Base-by-base conservation (phyloP, 768 basidiomycete genomes). In the Leccinum truebloodii region DNA sequence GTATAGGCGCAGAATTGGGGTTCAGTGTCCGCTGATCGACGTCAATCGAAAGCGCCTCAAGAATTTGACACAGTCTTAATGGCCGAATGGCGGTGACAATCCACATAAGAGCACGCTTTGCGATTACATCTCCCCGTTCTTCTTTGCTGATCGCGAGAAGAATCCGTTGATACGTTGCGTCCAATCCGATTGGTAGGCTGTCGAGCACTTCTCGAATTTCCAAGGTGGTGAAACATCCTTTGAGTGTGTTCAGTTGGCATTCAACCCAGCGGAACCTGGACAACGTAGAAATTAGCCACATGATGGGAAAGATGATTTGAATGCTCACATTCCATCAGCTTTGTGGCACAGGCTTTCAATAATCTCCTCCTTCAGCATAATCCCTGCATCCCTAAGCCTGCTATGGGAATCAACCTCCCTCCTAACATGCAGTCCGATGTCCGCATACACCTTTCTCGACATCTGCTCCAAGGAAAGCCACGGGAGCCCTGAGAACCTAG, bases 321-420 rank as follows among this genome's bases (percentile, higher is more conserved):
- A 1, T 20, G 2, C 14, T 18, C 39, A 64, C 65, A 66, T 66
- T 32, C 65, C 63, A 46, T 59, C 57, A 4, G 65, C 63, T 20
- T 52, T 35, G 4, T n/a, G 0, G 6, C 58, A 54, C 2, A 66
- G 12, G 0, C 4, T 18, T 0, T 1, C 8, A 0, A 4, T 9
- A 2, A 66, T 66, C n/a, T 64, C 63, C 1, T 57, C 16, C 24
- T 64, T 64, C 48, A 62, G 16, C n/a, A 4, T 26, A 1, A 16
- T 13, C 0, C 50, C 28, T 1, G 53, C 20, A 12, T 48, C 44
- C 24, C 58, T 59, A n/a, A 66, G 41, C 18, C 55, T 26, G n/a
- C 55, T 35, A 6, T 56, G 52, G 49, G 63, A 61, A n/a, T 57
- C 60, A 13, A 66, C 4, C 34, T 55, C 64, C 12, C 50, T 59